phyloP scores from a whole-genome alignment of 331 rosid species.

The Stylosanthes scabra region DNA sequence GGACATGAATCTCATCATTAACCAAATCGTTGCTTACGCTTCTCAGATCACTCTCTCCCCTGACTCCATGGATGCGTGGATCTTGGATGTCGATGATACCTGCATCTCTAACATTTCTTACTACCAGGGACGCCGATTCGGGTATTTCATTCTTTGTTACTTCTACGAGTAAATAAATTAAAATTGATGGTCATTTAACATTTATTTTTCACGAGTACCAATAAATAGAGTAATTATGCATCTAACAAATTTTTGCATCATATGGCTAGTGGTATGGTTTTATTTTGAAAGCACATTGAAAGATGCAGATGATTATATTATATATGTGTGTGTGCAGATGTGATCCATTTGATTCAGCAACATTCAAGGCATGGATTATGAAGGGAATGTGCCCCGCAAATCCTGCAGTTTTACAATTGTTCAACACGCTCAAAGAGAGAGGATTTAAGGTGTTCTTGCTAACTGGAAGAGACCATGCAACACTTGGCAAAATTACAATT shows the following conservation, averaged over 20 bases:
- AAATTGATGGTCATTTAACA: too few relatives aligned
- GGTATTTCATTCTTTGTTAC: slow-evolving; percentile 45
- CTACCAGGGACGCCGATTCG: slow-evolving; percentile 60
- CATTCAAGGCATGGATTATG: slow-evolving; percentile 75
- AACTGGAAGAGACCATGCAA: slow-evolving; percentile 71
- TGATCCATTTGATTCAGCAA: slow-evolving; percentile 69
- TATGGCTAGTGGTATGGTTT: too few relatives aligned
- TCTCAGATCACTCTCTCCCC: slow-evolving; percentile 26
- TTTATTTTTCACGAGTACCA: too few relatives aligned
- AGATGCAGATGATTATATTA: too few relatives aligned
- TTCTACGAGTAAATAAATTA: too few relatives aligned
- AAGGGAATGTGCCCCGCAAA: slow-evolving; percentile 65
- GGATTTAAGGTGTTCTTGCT: slow-evolving; percentile 75
- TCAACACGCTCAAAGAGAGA: slow-evolving; percentile 39
- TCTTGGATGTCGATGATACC: slow-evolving; percentile 87
- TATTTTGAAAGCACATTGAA: too few relatives aligned
- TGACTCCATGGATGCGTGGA: slow-evolving; percentile 72
- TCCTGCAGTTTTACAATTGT: slow-evolving; percentile 42
- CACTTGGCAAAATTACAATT: slow-evolving; percentile 54
- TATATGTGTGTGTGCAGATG: slow-evolving; percentile 50
- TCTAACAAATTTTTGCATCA: too few relatives aligned
- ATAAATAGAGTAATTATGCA: too few relatives aligned
- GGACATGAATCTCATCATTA: slow-evolving; percentile 50
- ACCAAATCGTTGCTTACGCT: slow-evolving; percentile 50
- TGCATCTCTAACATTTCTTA: slow-evolving; percentile 76